These are phyloP conservation scores for Lichtheimia hyalospora DNA, from an alignment of 371 early-diverging fungal species.

Conservation along the genomic window DNA sequence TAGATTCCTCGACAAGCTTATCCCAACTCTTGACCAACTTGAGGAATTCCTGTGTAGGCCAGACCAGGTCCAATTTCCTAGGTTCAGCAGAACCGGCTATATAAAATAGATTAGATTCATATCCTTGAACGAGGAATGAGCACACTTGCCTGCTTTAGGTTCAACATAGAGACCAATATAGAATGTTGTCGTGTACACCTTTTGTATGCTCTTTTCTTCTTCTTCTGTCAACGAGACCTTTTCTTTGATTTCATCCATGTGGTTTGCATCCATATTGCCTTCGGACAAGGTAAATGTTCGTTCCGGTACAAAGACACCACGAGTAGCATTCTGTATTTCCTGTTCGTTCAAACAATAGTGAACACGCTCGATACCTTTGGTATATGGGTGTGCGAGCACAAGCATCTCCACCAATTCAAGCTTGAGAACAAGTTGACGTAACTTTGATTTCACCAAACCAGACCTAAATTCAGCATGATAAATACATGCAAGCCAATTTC, in stretches of 20 bases:
- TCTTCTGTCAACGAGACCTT: conserved; percentile 31
- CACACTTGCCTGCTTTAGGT: conserved; percentile 48
- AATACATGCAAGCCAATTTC: neutral
- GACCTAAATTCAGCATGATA: conserved; percentile 17
- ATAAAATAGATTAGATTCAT: neutral
- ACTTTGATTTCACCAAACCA: conserved; percentile 92
- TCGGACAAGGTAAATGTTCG: conserved; percentile 37
- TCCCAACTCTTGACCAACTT: conserved; percentile 82
- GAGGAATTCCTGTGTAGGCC: conserved; percentile 82
- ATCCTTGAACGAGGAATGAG: neutral
- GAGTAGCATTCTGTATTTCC: conserved; percentile 64
- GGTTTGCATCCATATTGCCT: conserved; percentile 42
- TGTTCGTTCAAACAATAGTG: conserved; percentile 61
- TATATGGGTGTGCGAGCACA: conserved; percentile 87
- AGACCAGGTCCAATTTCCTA: conserved; percentile 69
- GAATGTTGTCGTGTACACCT: conserved; percentile 78
- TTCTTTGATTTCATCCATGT: conserved; percentile 29
- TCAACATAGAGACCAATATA: conserved; percentile 83
- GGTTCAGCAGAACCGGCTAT: conserved; percentile 10
- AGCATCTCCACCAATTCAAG: conserved; percentile 86
- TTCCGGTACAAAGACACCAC: conserved; percentile 54
- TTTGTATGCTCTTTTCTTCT: conserved; percentile 25
- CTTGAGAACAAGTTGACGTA: conserved; percentile 89
- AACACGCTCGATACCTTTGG: conserved; percentile 81
- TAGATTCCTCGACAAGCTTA: conserved; percentile 63